Evolutionary conservation across 1,284 basidiomycete species (phyloP).

Genomic region (Ceratobasidium sp.): DNA sequence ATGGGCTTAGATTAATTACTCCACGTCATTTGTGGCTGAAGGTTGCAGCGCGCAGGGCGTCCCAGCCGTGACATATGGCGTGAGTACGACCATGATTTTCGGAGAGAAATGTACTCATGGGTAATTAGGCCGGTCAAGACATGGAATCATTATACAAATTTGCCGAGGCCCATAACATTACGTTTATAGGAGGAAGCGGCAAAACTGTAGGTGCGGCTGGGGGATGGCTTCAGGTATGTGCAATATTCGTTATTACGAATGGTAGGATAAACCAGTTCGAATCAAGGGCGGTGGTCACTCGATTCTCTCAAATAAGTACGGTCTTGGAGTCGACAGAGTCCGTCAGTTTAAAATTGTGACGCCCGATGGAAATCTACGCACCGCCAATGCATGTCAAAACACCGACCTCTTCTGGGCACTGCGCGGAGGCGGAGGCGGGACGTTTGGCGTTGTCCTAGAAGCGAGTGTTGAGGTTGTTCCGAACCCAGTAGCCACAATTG

Average conservation of each 20-base stretch:
- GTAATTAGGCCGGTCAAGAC: slow-evolving; percentile 33
- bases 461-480: slow-evolving; percentile 18
- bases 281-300: slow-evolving; percentile 61
- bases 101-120: neutral
- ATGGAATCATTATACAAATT: slow-evolving; percentile 35
- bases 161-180: slow-evolving; percentile 39
- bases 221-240: slow-evolving; percentile 32
- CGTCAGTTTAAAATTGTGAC: slow-evolving; percentile 57
- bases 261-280: slow-evolving; percentile 50
- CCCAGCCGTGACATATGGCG: slow-evolving; percentile 38
- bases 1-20: slow-evolving; percentile 36
- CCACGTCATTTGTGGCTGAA: slow-evolving; percentile 31
- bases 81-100: neutral
- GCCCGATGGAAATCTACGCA: slow-evolving; percentile 54
- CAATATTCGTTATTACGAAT: neutral
- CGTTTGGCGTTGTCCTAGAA: slow-evolving; percentile 26
- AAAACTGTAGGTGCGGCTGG: slow-evolving; percentile 30
- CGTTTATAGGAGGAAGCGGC: slow-evolving; percentile 39
- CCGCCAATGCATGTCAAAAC: slow-evolving; percentile 51
- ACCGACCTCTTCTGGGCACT: slow-evolving; percentile 58
- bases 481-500: neutral
- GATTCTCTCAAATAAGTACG: slow-evolving; percentile 25
- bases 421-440: slow-evolving; percentile 48
- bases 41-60: slow-evolving; percentile 3
- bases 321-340: slow-evolving; percentile 54